Evolutionary conservation across 768 basidiomycete species (phyloP).

Genomic region (Hericium erinaceus): DNA sequence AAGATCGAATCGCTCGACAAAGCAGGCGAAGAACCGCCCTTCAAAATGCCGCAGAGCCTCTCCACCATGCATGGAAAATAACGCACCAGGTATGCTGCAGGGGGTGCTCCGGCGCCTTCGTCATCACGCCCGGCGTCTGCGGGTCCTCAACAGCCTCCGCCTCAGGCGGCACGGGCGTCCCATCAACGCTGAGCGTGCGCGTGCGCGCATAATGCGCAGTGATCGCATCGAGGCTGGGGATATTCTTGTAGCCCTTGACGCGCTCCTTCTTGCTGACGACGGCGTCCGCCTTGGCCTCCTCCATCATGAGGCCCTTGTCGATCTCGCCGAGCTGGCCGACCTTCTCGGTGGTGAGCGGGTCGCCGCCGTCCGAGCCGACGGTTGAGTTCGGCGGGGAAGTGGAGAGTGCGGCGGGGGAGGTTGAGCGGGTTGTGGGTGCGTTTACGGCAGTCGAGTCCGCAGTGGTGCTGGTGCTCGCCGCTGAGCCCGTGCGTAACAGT

Average conservation of each 20-base stretch:
- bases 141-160: conserved; percentile 76
- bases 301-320: no score
- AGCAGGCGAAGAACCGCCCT: no score
- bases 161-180: conserved; percentile 64
- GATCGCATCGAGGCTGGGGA: conserved; percentile 79
- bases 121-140: conserved; percentile 66
- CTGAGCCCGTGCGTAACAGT: conserved; percentile 51
- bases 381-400: conserved; percentile 39
- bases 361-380: conserved; percentile 27
- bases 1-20: no score
- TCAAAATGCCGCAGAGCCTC: neutral
- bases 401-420: conserved; percentile 48
- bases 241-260: conserved; percentile 73
- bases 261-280: conserved; percentile 17
- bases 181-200: conserved; percentile 46
- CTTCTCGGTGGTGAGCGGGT: conserved; percentile 53
- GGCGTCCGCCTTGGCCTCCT: conserved; percentile 21
- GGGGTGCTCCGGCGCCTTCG: conserved; percentile 70
- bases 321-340: conserved; percentile 39
- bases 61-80: neutral
- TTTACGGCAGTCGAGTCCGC: conserved; percentile 63
- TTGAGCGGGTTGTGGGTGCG: conserved; percentile 54
- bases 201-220: conserved; percentile 70
- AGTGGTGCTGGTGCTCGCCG: conserved; percentile 28
- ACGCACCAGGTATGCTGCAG: conserved; percentile 75